Base-by-base conservation (phyloP, 208 protist genomes). In the Trypanosoma brucei region DNA sequence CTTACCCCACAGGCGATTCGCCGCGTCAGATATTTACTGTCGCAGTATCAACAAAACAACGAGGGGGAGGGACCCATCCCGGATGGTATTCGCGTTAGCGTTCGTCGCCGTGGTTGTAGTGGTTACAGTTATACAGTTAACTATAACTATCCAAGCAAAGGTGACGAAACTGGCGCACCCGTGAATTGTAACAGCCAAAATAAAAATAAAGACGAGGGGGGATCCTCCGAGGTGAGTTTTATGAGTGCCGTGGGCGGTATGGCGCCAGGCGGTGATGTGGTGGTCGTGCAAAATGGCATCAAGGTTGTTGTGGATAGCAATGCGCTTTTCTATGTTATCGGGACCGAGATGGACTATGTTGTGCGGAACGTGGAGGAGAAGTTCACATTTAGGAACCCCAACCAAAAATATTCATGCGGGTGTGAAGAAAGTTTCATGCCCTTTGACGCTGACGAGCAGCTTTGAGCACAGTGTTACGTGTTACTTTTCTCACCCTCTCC, bases 331-430 rank as follows among this genome's bases (percentile, higher is more conserved):
- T 97, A 97, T 62, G 92, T 99, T 11, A 97, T 98, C 69, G 97
- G 97, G 5, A 98, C 96, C 5, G 86, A 97, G 62, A 98, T 99
- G 96, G 97, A 99, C 67, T 99, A 95, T 65, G 76, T 95, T 9
- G 84, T 96, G 44, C 72, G 88, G n/a, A 90, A 97, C 55, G 81
- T 98, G 13, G 87, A 93, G 65, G 87, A 95, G 59, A 96, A 98
- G 68, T 99, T 99, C 71, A 96, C 96, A 9, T 99, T 99, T 78
- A 83, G 87, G 53, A 99, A 99, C 69, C 97, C 97, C 1, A 98
- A 98, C 72, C 88, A 97, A 61, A 98, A 97, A 63, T 92, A 86
- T 56, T 81, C 81, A 9, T 99, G 97, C 76, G 97, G 96, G 14
- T 99, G 97, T 76, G 96, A 97, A 64, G 96, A 99, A 65, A 98